Evolutionary conservation across 106 monocot genomes (phyloP), one percentile per base, ranked within the genome.

Genomic region (Platanthera zijinensis): DNA sequence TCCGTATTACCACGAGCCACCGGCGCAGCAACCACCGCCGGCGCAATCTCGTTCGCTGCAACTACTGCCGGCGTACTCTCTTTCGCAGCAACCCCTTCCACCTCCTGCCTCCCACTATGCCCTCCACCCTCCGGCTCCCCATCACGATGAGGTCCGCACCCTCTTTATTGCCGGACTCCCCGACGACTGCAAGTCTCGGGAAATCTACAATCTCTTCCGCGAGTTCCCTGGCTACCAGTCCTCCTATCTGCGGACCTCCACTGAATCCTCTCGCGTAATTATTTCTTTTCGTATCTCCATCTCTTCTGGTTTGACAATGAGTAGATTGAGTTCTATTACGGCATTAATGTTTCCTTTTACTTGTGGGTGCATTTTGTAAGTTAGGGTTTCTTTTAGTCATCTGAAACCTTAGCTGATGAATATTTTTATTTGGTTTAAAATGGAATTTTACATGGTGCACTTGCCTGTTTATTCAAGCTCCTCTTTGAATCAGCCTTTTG

Each of bases 121-220:
- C 22, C 6, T 66, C 19, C 72, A 6, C 19, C 54, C 19, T 5
- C 62, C 59, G 49, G 32, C 32, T 32, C 5, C 51, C 15, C 17
- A 47, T n/a, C 50, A 71, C 28, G 83, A 88, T 77, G 87, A 93
- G 78, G 70, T 90, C 4, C 75, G 86, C 15, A 93, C 93, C 5
- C 90, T 93, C 56, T 93, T 93, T 80, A 66, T 90, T 13, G 93
- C 93, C 2, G 93, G 93, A 3, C 82, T 93, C 53, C 90, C 93
- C 12, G 90, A 84, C 69, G 93, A 93, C 76, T 82, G 82, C 1
- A 84, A 86, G 81, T 77, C 80, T 14, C 90, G 93, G 13, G 92
- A 93, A 84, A 88, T 93, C 77, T 86, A 90, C 67, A 93, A 90
- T 73, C 90, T 93, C 79, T 93, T 93, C 75, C 75, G 88, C 14